Percentiles rank a stretch among this genome's conserved stretches.
Conservation (phyloP, 176 grass and related monocot genomes). For the Carex cristatella region DNA sequence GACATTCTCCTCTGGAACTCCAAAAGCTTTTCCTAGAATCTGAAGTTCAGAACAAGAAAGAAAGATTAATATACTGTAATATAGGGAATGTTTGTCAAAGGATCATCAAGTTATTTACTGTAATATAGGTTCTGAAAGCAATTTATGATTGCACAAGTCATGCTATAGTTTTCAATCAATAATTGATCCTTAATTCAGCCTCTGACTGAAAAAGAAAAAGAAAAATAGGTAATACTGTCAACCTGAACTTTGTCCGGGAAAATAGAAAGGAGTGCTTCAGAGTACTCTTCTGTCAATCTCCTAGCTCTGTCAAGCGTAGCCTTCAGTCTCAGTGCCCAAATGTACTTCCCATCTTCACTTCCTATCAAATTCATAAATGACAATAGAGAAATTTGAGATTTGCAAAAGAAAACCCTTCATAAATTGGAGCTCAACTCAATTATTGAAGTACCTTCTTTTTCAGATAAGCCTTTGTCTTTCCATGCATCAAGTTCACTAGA, state of each 20-base stretch:
- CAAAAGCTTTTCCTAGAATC: conserved; percentile 82
- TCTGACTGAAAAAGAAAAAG: neutral
- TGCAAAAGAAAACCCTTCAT: neutral
- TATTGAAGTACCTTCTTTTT: conserved; percentile 59
- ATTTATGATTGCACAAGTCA: neutral
- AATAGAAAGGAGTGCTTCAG: conserved; percentile 81
- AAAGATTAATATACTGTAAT: neutral
- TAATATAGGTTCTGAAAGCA: neutral
- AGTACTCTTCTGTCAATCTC: conserved; percentile 90
- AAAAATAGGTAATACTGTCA: neutral
- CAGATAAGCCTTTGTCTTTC: conserved; percentile 67
- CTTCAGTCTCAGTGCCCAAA: conserved; percentile 90
- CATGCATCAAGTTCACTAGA: conserved; percentile 71
- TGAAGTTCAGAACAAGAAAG: conserved; percentile 14
- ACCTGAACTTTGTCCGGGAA: conserved; percentile 93
- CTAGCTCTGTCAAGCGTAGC: conserved; percentile 86
- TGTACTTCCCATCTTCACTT: conserved; percentile 72
- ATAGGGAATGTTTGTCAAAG: neutral
- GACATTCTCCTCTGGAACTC: conserved; percentile 85
- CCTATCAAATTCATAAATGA: conserved; percentile 37
- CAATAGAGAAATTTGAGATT: neutral
- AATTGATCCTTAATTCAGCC: neutral
- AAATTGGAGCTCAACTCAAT: neutral
- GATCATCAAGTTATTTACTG: neutral
- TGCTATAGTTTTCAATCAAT: neutral